Conservation (phyloP, 305 asterid genomes). For the Solanum chacoense region DNA sequence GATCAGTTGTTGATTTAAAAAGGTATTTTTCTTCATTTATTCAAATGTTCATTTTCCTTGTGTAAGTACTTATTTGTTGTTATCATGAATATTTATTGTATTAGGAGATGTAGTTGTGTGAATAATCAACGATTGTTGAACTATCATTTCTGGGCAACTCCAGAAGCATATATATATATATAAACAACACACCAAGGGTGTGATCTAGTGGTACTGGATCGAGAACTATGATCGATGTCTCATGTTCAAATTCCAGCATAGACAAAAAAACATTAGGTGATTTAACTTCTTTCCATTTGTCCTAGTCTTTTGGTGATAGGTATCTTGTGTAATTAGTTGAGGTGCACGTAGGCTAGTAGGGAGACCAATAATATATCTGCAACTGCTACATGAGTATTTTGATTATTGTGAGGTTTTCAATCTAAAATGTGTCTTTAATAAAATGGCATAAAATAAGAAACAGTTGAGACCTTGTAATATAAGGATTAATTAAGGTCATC, state of each 20-base stretch:
- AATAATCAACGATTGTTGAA: background rate
- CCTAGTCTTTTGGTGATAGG: background rate
- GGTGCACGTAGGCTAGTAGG: rapidly evolving
- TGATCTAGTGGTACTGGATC: background rate
- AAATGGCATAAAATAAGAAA: background rate
- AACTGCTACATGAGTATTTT: background rate
- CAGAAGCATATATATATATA: background rate
- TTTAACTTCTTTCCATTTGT: background rate
- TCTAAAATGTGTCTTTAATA: background rate
- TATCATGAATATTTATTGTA: background rate
- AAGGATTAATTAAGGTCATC: background rate
- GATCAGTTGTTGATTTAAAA: background rate
- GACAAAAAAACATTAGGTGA: background rate
- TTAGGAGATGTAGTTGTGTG: background rate
- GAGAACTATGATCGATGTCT: background rate
- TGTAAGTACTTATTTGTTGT: background rate
- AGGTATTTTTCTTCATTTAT: background rate
- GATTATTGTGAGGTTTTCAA: background rate
- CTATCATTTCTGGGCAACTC: background rate
- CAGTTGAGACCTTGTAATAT: background rate
- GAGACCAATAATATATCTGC: background rate
- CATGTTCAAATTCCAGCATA: rapidly evolving
- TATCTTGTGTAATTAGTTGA: no score
- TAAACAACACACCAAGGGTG: background rate
- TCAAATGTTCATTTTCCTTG: background rate